Evolutionary conservation across 176 grass and related monocot species (phyloP), one percentile per base, ranked within the genome.

Genomic region (Carex cristatella): DNA sequence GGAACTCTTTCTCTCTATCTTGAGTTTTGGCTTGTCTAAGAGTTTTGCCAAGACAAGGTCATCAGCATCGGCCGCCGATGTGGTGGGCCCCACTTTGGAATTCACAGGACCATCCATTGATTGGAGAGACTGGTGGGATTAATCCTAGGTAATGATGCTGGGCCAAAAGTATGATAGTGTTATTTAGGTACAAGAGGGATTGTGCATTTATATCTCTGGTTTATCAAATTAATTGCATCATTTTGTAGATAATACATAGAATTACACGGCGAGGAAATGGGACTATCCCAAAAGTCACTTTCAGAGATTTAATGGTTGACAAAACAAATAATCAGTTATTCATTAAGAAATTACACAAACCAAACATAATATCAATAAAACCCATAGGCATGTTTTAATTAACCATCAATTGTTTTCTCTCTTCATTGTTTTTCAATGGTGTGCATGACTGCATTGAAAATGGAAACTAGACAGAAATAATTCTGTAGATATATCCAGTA

Each of bases 1-100:
- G 53, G 89, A 90, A 13, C 81, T 69, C 67, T 87, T 86, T 51
- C 89, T 65, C 82, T 90, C 89, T 51, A 87, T 87, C 42, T 63
- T 86, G 27, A 87, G 89, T 63, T 57, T 87, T 4, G 85, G 81
- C 61, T 73, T 87, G 33, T 90, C 89, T 49, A 51, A 79, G 61
- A 90, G 85, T 74, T 81, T 85, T 10, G 85, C 85, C 8, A 90
- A 64, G 16, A 74, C 85, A 53, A 87, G 44, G 57, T 71, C 89
- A 46, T 87, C 89, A 11, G 28, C 60, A 30, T 42, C 57, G 14
- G 16, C 28, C 2, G 42, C 62, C 0, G 63, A 37, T 30, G 40
- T 61, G 7, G 40, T 56, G 27, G 63, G n/a, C 6, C 46, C 46
- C 44, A 14, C 63, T 83, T 69, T 83, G 11, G 63, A 67, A 53